Evolutionary conservation across 495 filamentous ascomycete genomes (phyloP), one percentile per base, ranked within the genome.

Genomic region (Aspergillus mulundensis): DNA sequence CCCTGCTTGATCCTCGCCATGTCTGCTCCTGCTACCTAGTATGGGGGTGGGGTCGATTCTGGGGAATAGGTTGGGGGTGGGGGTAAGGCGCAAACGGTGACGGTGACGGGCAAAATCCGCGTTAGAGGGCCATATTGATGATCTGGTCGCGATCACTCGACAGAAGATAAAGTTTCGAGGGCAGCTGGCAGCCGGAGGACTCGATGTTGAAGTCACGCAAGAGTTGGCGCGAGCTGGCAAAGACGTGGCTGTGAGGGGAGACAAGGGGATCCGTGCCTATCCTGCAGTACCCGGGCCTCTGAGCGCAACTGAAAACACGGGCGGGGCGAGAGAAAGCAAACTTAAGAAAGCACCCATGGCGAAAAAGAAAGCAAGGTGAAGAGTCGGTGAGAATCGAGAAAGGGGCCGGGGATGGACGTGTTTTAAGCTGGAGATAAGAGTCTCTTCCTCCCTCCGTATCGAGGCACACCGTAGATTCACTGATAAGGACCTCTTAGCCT

Each of bases 1-100:
- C 75, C 75, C 34, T 67, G 66, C 60, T 70, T 75, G 41, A 67
- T 65, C 53, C 72, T 68, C 14, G 71, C 65, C 75, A 77, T 77
- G 51, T 5, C 25, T 43, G 38, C 38, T 16, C n/a, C n/a, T n/a
- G n/a, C n/a, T 38, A 30, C 5, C 20, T 19, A 32, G 24, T 30
- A 30, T 4, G 34, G 45, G 21, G n/a, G 24, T 18, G 10, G 21
- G 20, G 44, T 50, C 30, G 42, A 25, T 50, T 21, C 21, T 21
- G 43, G 18, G 32, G 24, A 20, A 4, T 5, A 28, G 8, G 25
- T 28, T 28, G 25, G 32, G 8, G 12, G 49, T 21, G 7, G 3
- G 15, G 20, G 38, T 32, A 18, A 8, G 49, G 3, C 3, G 36
- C 21, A 25, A 36, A 19, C 11, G 20, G 32, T n/a, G 7, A 36